Base-by-base conservation (phyloP, 768 basidiomycete species). In the Suillus decipiens region DNA sequence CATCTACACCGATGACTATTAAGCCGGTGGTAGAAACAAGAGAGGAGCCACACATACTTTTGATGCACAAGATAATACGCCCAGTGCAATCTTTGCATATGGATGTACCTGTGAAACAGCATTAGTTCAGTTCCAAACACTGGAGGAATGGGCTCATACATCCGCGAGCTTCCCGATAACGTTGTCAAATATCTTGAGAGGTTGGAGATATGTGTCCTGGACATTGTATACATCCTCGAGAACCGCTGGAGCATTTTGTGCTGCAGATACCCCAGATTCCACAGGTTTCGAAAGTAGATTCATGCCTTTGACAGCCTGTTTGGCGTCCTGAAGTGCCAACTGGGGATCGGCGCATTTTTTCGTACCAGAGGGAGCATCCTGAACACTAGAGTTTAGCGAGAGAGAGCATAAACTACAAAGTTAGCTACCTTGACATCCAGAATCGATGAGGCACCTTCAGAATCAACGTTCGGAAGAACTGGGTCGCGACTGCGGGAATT, bases 141-240 rank as follows among this genome's bases (percentile, higher is more conserved):
- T n/a, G n/a, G 5, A 22, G 37, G 5, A 1, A 37, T 37, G 5
- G 9, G 31, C 0, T 9, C 10, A 19, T 33, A 60, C 59, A 5
- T 24, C 33, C 8, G 59, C 22, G 10, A 60, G 9, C 3, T 8
- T 33, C 24, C 22, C 50, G 17, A 43, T 36, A 7, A 48, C 22
- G 5, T 3, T 45, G 42, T 48, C 50, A 22, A 60, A 60, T 31
- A 60, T 39, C n/a, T n/a, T 60, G 43, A 60, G 50, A 1, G 37
- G 31, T n/a, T 33, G 3, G 5, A 60, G 37, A 48, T 50, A 60
- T 19, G 59, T 47, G 19, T 48, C 31, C 17, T 53, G 9, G 24
- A 53, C 9, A 15, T 36, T 51, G 22, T 48, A 43, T 15, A 10
- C 43, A 45, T 3, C n/a, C 9, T 45, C 37, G 3, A 37, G 37